Evolutionary conservation across 2,329 filamentous ascomycete species (phyloP), one percentile per base, ranked within the genome.

Genomic region (Trichophyton benhamiae): DNA sequence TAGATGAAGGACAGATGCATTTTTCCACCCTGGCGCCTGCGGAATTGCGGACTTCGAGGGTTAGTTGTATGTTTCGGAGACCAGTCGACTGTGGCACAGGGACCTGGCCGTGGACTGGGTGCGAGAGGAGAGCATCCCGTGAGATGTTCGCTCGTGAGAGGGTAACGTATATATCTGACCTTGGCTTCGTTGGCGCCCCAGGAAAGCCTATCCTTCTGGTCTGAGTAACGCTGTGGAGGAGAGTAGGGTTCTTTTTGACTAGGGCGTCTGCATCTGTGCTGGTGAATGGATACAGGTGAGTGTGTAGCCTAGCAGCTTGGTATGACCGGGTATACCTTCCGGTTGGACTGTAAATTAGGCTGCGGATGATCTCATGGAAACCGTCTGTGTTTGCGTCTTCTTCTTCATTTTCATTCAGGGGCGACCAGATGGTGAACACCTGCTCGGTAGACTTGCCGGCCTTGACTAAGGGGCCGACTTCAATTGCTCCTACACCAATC

Each of bases 121-220:
- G 85, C 7, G 83, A 82, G 22, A 87, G 74, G 46, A 82, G 77
- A 9, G 82, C 82, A 65, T 83, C 81, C 62, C 85, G 85, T 17
- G 87, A 86, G 25, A 99, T 78, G n/a, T 86, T 80, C 0, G 90
- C 88, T 65, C 90, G 86, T 62, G 85, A 84, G 57, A 99, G 75
- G 0, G 91, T 96, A 52, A 99, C 75, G 71, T 99, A 99, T 58
- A 99, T 97, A 72, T 99, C 95, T 9, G 91, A 96, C 68, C 95
- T 82, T 15, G 88, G 81, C 71, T 90, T 91, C 0, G 87, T 91
- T 0, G 94, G 92, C 1, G 91, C 91, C 11, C 91, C 91, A 2
- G 92, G 89, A 72, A 99, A 97, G 1, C 91, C 94, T 72, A 97
- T 91, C 72, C 94, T 94, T 68, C 81, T 87, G 0, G 91, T 95